Evolutionary conservation across 495 filamentous ascomycete genomes (phyloP).

Genomic region (Trichoderma virens): DNA sequence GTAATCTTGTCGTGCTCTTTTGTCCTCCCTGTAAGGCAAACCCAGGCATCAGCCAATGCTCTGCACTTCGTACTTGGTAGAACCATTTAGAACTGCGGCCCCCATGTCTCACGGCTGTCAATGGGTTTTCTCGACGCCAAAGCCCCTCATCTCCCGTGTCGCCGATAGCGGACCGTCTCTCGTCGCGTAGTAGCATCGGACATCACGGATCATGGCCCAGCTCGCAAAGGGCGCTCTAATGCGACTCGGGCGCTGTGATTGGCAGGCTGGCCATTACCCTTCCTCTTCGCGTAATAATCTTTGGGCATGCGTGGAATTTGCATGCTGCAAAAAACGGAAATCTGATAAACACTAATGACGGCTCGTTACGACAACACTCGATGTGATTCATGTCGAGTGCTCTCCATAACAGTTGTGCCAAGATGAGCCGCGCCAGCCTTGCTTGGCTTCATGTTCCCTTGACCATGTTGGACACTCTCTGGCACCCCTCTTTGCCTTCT

Average conservation of each 20-base stretch:
- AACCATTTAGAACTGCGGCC: background rate
- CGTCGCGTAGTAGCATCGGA: background rate
- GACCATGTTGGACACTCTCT: background rate
- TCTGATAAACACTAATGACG: constrained; percentile 3
- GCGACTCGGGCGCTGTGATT: background rate
- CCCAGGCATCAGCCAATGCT: background rate
- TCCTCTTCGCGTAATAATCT: constrained; percentile 1
- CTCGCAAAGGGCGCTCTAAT: background rate
- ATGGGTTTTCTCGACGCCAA: background rate
- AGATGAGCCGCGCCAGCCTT: background rate
- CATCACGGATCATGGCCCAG: background rate
- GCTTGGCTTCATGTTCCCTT: background rate
- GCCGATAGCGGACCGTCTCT: constrained; percentile 1
- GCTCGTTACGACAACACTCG: background rate
- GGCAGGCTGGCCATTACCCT: constrained; percentile 2
- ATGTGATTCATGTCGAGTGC: background rate
- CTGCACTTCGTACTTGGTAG: background rate
- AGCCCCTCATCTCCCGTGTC: background rate
- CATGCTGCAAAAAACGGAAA: background rate
- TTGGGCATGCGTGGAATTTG: background rate
- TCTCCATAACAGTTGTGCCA: background rate
- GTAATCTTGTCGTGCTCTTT: background rate
- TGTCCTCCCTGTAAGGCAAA: background rate
- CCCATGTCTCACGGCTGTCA: background rate
- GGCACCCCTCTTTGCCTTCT: background rate